A percentile compares a stretch with the other conserved stretches of the same genome.
These are phyloP conservation scores for Trichoderma reesei DNA, from an alignment of 495 filamentous ascomycete species.

Conservation along the genomic window DNA sequence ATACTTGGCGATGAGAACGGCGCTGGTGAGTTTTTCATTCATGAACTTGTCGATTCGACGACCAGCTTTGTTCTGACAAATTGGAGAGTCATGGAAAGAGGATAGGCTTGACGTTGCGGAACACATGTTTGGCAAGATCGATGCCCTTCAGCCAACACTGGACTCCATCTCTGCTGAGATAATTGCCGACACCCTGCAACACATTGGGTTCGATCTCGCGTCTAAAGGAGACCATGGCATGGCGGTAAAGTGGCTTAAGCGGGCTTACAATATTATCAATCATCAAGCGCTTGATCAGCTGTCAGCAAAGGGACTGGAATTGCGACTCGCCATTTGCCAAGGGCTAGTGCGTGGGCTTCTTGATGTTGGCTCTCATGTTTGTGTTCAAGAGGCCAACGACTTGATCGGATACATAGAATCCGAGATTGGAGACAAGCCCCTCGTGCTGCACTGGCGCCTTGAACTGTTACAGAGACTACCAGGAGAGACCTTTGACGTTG, in stretches of 20 bases:
- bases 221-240: constrained; percentile 39
- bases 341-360: constrained; percentile 47
- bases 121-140: constrained; percentile 57
- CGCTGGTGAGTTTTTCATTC: constrained; percentile 42
- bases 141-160: constrained; percentile 26
- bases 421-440: constrained; percentile 50
- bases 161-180: constrained; percentile 47
- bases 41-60: neutral
- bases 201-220: constrained; percentile 56
- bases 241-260: constrained; percentile 65
- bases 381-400: constrained; percentile 43
- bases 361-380: constrained; percentile 32
- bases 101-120: constrained; percentile 65
- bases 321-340: constrained; percentile 58
- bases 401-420: constrained; percentile 49
- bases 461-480: constrained; percentile 46
- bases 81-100: constrained; percentile 59
- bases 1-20: constrained; percentile 61
- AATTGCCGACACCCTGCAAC: constrained; percentile 62
- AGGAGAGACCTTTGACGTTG: constrained; percentile 36
- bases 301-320: constrained; percentile 50
- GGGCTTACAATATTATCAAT: constrained; percentile 51
- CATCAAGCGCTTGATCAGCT: constrained; percentile 44
- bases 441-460: constrained; percentile 60
- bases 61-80: neutral